Evolutionary conservation across 495 filamentous ascomycete genomes (phyloP).

Genomic region (Neohortaea acidophila): DNA sequence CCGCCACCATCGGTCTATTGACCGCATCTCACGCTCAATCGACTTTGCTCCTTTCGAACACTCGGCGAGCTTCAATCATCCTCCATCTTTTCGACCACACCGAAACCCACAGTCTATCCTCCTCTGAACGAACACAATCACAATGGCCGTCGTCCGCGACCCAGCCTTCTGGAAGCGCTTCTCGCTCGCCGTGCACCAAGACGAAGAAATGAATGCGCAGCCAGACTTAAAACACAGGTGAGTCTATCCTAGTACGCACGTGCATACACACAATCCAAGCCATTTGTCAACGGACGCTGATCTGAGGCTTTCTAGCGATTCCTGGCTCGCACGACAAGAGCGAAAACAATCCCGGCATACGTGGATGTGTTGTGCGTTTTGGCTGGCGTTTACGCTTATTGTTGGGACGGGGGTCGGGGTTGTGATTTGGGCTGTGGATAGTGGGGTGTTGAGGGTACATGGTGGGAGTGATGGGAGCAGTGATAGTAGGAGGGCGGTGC

Average conservation of each 20-base stretch:
- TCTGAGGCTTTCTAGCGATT: slow-evolving; percentile 30
- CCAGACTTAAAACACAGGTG: slow-evolving; percentile 29
- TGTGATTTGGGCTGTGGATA: slow-evolving; percentile 24
- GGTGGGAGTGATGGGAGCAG: not conserved
- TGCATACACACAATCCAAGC: slow-evolving; percentile 1
- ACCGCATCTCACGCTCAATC: no score
- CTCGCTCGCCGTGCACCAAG: slow-evolving; percentile 40
- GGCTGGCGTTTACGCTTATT: slow-evolving; percentile 24
- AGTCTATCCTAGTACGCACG: slow-evolving; percentile 7
- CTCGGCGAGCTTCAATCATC: no score
- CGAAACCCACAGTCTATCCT: no score
- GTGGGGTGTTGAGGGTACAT: slow-evolving; percentile 14
- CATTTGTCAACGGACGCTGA: no score
- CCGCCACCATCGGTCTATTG: no score
- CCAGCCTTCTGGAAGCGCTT: slow-evolving; percentile 50
- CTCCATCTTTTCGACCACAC: no score
- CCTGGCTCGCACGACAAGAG: slow-evolving; percentile 29
- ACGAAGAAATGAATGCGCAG: slow-evolving; percentile 24
- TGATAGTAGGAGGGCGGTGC: no score
- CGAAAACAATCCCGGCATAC: slow-evolving; percentile 23
- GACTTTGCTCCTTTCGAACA: no score
- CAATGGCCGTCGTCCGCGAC: slow-evolving; percentile 36
- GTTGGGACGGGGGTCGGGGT: slow-evolving; percentile 27
- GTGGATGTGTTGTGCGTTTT: slow-evolving; percentile 29
- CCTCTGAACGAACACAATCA: not conserved